Evolutionary conservation across 2,329 filamentous ascomycete genomes (phyloP), one percentile per base, ranked within the genome.

Genomic region (Pestalotiopsis sp.): DNA sequence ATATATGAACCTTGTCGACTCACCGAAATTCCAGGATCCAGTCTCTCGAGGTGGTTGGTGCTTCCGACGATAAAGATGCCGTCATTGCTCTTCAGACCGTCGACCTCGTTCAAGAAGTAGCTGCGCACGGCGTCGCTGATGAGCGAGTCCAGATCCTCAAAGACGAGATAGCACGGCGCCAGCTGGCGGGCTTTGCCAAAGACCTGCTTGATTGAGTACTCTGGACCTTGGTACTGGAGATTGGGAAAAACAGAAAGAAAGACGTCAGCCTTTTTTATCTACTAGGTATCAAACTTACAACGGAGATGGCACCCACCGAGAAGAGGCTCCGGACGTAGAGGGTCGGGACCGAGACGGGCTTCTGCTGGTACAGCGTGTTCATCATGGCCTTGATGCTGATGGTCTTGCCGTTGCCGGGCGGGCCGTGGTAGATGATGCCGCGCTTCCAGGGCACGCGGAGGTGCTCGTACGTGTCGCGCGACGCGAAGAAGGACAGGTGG

Each of bases 71-170:
- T 91, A 73, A 92, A 86, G 66, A 93, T 92, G 12, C 91, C 91
- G 71, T 93, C 88, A 71, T 93, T 93, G 71, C 84, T 86, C 73
- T 88, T 87, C 12, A 93, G 85, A 0, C 91, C 91, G 70, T 93
- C 91, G 3, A 93, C 87, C 77, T 93, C 90, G 75, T 93, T 93
- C 62, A 93, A 82, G 79, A 93, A 93, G 81, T 92, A 93, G 66
- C 86, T 89, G 36, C 91, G 84, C 14, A 91, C 87, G 2, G 75
- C 71, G 66, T 90, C 86, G 12, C 83, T 84, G 59, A 93, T 86
- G 41, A 93, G 85, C 9, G 87, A 89, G 76, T 93, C 91, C 4
- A 93, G 84, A 71, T 93, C 91, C 76, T 93, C 91, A 68, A 93
- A 91, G 56, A 93, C 88, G 3, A 93, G 85, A 70, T 92, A 87